Evolutionary conservation across 2,329 filamentous ascomycete genomes (phyloP), one percentile per base, ranked within the genome.

Genomic region (Cordyceps farinosa): DNA sequence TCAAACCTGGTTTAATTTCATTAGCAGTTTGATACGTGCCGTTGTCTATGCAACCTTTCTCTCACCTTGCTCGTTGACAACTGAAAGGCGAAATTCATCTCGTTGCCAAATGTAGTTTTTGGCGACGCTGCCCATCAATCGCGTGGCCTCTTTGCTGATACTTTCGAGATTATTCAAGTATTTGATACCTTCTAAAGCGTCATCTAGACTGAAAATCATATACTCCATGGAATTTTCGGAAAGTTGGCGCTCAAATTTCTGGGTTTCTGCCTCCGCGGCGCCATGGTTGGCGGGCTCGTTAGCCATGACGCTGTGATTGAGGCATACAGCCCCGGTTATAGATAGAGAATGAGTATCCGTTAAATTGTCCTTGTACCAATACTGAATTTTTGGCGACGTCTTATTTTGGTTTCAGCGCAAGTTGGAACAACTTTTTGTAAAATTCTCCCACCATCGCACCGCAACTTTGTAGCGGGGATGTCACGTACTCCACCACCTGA

Each of bases 31-130:
- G 7, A 7, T 17, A 29, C 44, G 27, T n/a, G 50, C 55, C 34
- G 56, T 10, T 53, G n/a, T 5, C 40, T 8, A 9, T 5, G 22
- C 11, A 11, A 27, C 10, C 1, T 15, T 53, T 44, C 48, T 29
- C 79, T 70, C 73, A 88, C 87, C 86, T 70, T 80, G 75, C 29
- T 80, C 78, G 60, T 76, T 89, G 76, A 80, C 89, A 70, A 80
- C 80, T 22, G 89, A 84, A 6, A 97, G 77, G n/a, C 81, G 83
- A 66, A 99, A 93, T 0, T 81, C 78, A 60, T 97, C 92, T 13
- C 92, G 86, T 74, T 99, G 95, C 95, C 95, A 99, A 66, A 99
- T 96, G 70, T 97, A 97, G 65, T 91, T 88, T 68, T 86, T 88
- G n/a, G 94, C 81, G 8, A 92, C 77, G 3, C 82, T 79, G 50